These are phyloP conservation scores for Peterozyma xylosa DNA, from an alignment of 805 yeast genomes.

Conservation along the genomic window DNA sequence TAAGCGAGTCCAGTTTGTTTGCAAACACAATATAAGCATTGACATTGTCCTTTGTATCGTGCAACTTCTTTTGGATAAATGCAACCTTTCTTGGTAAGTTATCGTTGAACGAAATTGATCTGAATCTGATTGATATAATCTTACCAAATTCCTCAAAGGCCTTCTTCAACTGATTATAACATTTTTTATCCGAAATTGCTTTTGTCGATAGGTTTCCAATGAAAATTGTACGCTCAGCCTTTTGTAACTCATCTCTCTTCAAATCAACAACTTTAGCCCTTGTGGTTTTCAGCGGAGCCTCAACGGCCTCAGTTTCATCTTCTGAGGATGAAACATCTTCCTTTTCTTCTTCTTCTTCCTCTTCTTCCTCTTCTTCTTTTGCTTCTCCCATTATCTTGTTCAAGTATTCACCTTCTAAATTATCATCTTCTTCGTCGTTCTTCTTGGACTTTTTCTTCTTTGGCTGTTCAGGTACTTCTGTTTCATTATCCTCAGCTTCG, in stretches of 20 bases:
- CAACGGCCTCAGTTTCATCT: constrained; percentile 17
- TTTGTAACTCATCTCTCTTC: constrained; percentile 65
- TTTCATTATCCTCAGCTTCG: constrained; percentile 19
- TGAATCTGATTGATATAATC: constrained; percentile 75
- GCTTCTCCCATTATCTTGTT: constrained; percentile 38
- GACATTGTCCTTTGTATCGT: constrained; percentile 68
- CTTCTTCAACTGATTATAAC: constrained; percentile 57
- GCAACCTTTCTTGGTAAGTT: constrained; percentile 90
- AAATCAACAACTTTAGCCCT: constrained; percentile 48
- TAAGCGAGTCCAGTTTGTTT: constrained; percentile 38
- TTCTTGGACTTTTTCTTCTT: constrained; percentile 13
- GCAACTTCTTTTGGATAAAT: constrained; percentile 70
- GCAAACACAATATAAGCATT: constrained; percentile 85
- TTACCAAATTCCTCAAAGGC: constrained; percentile 46
- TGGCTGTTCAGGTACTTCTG: constrained; percentile 10
- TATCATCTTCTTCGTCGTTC: constrained; percentile 23
- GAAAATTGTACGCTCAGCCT: constrained; percentile 80
- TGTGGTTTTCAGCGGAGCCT: constrained; percentile 13
- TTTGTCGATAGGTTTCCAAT: constrained; percentile 74
- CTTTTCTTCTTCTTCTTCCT: constrained; percentile 16
- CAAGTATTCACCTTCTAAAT: constrained; percentile 47
- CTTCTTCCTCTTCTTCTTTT: constrained; percentile 17
- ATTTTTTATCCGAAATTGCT: constrained; percentile 56
- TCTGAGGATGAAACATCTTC: constrained; percentile 15
- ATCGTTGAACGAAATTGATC: constrained; percentile 87